Base-by-base conservation (phyloP, 176 grass and related monocot genomes). In the Oryza meyeriana region DNA sequence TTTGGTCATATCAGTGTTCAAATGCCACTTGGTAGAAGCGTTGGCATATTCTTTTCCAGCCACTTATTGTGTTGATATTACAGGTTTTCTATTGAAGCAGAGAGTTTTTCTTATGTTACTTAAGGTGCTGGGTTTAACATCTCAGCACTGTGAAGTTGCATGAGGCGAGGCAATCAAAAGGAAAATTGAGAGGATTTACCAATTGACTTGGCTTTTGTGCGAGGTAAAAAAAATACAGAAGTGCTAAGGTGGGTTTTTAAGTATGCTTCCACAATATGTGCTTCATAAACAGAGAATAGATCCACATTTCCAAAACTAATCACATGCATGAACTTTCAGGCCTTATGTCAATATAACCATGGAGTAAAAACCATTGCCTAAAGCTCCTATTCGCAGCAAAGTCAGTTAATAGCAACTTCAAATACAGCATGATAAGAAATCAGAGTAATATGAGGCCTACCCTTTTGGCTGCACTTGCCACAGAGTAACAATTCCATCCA, bases 391-490 rank as follows among this genome's bases (percentile, higher is more conserved):
- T 67, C 12, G 12, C 10, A 84, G 41, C 10, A 74, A 67, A 55
- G 20, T 22, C 50, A 55, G 20, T 55, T 20, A 55, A n/a, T 2
- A 55, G 50, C 50, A 55, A 55, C 20, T 55, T 55, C 22, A 55
- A 55, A 64, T 47, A 75, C 14, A 52, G 36, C 18, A 80, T 47
- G 20, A 36, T 69, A 11, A 61, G 27, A 84, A 78, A 72, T 39
- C 22, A 61, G 28, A 86, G 78, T 28, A 48, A 44, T 50, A 79
- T 59, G 78, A 85, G 68, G 14, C 64, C 20, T 87, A 99, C 96
- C 85, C 87, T 90, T 89, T 99, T 45, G 87, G 83, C 55, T 92
- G 90, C 48, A 99, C 79, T 86, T 99, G 89, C 93, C 96, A 99
- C 44, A 99, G 79, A 67, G 82, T 90, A 78, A 99, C 50, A 44